A percentile compares a stretch with the other conserved stretches of the same genome.
Conservation (phyloP, 139 green algal species). For the Auxenochlorella protothecoides region DNA sequence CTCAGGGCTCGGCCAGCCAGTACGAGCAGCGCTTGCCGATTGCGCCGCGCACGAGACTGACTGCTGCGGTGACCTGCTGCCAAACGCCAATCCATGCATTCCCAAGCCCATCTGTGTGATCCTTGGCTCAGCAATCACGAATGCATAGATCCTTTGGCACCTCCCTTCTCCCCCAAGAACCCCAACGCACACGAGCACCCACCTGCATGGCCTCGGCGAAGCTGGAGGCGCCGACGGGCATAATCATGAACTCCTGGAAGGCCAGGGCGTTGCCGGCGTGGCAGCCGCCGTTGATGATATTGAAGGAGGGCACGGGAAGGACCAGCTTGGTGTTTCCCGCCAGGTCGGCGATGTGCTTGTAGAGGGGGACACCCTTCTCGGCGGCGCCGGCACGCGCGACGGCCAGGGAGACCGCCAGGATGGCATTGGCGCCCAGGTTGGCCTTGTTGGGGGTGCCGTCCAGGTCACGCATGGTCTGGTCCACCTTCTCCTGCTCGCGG, state of each 20-base stretch:
- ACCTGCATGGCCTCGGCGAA: slow-evolving; percentile 95
- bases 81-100: too few species aligned
- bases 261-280: slow-evolving; percentile 97
- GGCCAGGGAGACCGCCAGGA: slow-evolving; percentile 95
- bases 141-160: too few species aligned
- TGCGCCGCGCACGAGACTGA: too few species aligned
- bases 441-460: slow-evolving; percentile 97
- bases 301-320: slow-evolving; percentile 97
- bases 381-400: slow-evolving; percentile 84
- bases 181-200: slow-evolving; percentile 22
- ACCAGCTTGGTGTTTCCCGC: slow-evolving; percentile 88
- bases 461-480: slow-evolving; percentile 88
- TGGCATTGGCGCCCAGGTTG: slow-evolving; percentile 96
- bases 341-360: slow-evolving; percentile 87
- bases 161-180: background rate
- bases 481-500: slow-evolving; percentile 76
- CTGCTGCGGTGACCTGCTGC: too few species aligned
- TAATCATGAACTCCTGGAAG: slow-evolving; percentile 99
- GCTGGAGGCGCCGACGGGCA: slow-evolving; percentile 69
- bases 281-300: slow-evolving; percentile 94
- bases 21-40: too few species aligned
- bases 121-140: too few species aligned
- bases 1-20: too few species aligned
- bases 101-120: too few species aligned
- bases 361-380: slow-evolving; percentile 91